phyloP scores from a whole-genome alignment of 139 green algal genomes.

The Volvox africanus region DNA sequence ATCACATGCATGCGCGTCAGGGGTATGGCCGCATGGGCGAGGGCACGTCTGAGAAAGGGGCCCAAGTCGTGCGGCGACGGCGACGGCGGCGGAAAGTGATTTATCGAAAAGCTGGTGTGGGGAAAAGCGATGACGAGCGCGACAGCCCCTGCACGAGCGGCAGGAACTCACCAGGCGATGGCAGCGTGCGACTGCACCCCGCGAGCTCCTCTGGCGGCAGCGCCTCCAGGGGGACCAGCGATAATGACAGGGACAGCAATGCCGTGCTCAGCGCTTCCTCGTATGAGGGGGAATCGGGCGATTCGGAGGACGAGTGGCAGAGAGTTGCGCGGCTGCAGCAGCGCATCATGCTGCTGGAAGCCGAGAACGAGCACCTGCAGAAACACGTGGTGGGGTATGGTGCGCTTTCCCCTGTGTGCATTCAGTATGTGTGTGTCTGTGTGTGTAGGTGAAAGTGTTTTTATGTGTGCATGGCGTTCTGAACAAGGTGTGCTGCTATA shows the following conservation, averaged over 20 bases:
- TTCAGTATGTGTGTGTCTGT: too few species aligned
- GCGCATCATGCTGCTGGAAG: conserved; percentile 38
- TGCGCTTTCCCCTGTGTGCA: neutral
- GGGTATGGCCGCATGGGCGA: too few species aligned
- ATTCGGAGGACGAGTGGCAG: neutral
- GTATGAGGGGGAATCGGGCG: neutral
- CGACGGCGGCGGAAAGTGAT: neutral
- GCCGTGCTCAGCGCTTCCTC: neutral
- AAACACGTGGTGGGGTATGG: conserved; percentile 39
- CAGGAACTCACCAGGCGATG: neutral
- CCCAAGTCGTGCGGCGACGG: neutral
- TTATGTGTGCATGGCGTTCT: too few species aligned
- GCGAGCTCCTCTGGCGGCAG: neutral
- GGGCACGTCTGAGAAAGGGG: neutral
- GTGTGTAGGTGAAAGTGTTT: too few species aligned
- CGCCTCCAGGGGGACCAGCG: neutral
- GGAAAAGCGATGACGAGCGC: neutral
- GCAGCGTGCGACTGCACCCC: neutral
- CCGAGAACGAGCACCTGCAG: conserved; percentile 33
- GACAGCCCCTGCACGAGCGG: neutral
- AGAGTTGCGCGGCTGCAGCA: conserved; percentile 16
- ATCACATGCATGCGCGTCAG: too few species aligned
- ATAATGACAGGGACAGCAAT: neutral
- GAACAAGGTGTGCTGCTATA: too few species aligned
- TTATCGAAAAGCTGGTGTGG: neutral